Percentiles rank a stretch among this genome's conserved stretches.
These are phyloP conservation scores for Zea luxurians DNA, from an alignment of 176 grass and related monocot species.

Conservation along the genomic window DNA sequence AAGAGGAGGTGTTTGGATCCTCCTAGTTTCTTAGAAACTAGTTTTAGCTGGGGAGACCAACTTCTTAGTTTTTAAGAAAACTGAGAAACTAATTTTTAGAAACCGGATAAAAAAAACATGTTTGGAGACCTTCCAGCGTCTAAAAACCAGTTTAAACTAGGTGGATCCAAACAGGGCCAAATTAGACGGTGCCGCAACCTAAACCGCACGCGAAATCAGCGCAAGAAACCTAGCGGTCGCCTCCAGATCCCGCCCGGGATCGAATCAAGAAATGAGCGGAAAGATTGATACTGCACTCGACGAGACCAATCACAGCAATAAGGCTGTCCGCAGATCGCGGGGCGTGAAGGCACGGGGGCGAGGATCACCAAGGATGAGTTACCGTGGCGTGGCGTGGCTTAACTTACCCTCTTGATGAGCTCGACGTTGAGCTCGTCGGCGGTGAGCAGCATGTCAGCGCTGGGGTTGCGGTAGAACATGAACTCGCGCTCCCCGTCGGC, in stretches of 20 bases:
- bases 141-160: no score
- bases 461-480: slow-evolving; percentile 99
- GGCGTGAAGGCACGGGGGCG: neutral
- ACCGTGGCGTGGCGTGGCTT: neutral
- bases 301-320: neutral
- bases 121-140: no score
- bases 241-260: slow-evolving; percentile 41
- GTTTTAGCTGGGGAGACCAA: no score
- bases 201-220: slow-evolving; percentile 36
- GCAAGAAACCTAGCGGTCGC: slow-evolving; percentile 36
- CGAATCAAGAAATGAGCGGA: slow-evolving; percentile 20
- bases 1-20: no score
- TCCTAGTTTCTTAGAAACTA: no score
- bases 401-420: slow-evolving; percentile 77
- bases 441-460: slow-evolving; percentile 98
- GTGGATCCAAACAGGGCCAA: neutral
- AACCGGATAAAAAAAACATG: no score
- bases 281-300: neutral
- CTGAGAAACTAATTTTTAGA: no score
- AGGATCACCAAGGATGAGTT: neutral
- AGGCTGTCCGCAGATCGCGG: slow-evolving; percentile 30
- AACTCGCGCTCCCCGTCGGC: slow-evolving; percentile 95
- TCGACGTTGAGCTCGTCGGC: slow-evolving; percentile 81
- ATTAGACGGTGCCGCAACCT: slow-evolving; percentile 33
- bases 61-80: no score